Evolutionary conservation across 257 asterid species (phyloP).

Genomic region (Lithospermum erythrorhizon): DNA sequence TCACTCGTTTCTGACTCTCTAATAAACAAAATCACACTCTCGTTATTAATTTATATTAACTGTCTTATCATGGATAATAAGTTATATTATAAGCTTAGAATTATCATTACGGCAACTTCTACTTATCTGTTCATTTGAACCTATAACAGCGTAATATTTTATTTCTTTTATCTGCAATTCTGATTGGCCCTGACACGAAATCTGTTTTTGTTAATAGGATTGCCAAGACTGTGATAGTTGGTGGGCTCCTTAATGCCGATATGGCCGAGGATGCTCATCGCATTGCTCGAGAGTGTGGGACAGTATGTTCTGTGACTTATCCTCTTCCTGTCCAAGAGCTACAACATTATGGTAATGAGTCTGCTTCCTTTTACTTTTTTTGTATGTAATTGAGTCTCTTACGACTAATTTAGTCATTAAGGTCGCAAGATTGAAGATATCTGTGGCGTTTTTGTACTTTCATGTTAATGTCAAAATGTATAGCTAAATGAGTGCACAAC

Average conservation of each 20-base stretch:
- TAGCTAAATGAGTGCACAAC: not conserved
- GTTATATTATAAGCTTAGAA: too few species aligned
- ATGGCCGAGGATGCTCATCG: slow-evolving; percentile 84
- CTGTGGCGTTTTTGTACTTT: too few species aligned
- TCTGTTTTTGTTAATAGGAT: slow-evolving; percentile 43
- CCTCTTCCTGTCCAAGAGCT: slow-evolving; percentile 79
- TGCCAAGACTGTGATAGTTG: slow-evolving; percentile 80
- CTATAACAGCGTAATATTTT: not conserved
- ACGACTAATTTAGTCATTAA: not conserved
- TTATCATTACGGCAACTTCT: too few species aligned
- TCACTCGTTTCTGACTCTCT: not conserved
- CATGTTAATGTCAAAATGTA: too few species aligned
- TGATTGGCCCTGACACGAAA: slow-evolving; percentile 7
- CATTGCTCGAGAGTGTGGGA: slow-evolving; percentile 51
- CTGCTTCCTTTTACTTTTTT: not conserved
- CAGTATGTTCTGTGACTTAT: slow-evolving; percentile 52
- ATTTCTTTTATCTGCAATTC: slow-evolving; percentile 1
- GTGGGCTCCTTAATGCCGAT: slow-evolving; percentile 56
- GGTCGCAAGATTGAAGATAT: too few species aligned
- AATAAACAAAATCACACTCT: not conserved
- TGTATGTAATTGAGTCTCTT: not conserved
- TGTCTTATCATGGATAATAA: too few species aligned
- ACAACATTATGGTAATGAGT: slow-evolving; percentile 52
- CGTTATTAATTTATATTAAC: not conserved
- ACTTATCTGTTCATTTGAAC: too few species aligned